A percentile compares a stretch with the other conserved stretches of the same genome.
Conservation (phyloP, 2,329 filamentous ascomycete species). For the Bipolaris bicolor region DNA sequence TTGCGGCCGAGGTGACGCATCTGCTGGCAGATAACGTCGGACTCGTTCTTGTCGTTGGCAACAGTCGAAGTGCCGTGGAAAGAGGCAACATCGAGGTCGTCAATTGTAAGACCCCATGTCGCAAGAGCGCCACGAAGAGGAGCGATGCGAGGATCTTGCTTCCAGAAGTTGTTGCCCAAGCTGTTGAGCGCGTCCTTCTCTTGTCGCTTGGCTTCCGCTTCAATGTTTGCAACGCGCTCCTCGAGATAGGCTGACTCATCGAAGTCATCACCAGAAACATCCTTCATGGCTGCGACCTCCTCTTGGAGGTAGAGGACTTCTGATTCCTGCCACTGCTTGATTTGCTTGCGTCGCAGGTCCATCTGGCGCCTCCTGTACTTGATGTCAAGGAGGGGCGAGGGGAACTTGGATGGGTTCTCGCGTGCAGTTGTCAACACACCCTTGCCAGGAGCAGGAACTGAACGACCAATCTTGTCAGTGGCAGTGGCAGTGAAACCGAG, state of each 20-base stretch:
- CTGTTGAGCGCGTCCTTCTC: slow-evolving; percentile 92
- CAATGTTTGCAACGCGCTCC: slow-evolving; percentile 84
- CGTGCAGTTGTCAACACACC: slow-evolving; percentile 96
- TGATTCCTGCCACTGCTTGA: slow-evolving; percentile 95
- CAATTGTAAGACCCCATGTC: slow-evolving; percentile 96
- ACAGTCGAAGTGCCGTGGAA: slow-evolving; percentile 99
- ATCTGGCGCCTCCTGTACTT: slow-evolving; percentile 96
- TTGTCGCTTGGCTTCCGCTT: slow-evolving; percentile 84
- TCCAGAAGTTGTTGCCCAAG: slow-evolving; percentile 99
- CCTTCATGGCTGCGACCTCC: slow-evolving; percentile 88
- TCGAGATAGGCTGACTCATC: slow-evolving; percentile 84
- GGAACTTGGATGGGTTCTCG: slow-evolving; percentile 88
- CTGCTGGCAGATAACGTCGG: slow-evolving; percentile 95
- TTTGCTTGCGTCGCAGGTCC: slow-evolving; percentile 89
- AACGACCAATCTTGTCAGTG: slow-evolving; percentile 98
- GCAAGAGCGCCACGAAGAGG: slow-evolving; percentile 94
- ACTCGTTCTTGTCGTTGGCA: slow-evolving; percentile 99
- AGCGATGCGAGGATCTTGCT: slow-evolving; percentile 89
- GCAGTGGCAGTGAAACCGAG: slow-evolving; percentile 92
- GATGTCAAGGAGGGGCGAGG: slow-evolving; percentile 93
- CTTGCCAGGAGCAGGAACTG: slow-evolving; percentile 93
- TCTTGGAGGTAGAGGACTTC: slow-evolving; percentile 93
- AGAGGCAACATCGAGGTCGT: slow-evolving; percentile 91
- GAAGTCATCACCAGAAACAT: slow-evolving; percentile 68
- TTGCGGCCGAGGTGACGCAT: slow-evolving; percentile 90